These are phyloP conservation scores for Tylopilus vinaceipallidus DNA, from an alignment of 768 basidiomycete genomes.

Conservation along the genomic window DNA sequence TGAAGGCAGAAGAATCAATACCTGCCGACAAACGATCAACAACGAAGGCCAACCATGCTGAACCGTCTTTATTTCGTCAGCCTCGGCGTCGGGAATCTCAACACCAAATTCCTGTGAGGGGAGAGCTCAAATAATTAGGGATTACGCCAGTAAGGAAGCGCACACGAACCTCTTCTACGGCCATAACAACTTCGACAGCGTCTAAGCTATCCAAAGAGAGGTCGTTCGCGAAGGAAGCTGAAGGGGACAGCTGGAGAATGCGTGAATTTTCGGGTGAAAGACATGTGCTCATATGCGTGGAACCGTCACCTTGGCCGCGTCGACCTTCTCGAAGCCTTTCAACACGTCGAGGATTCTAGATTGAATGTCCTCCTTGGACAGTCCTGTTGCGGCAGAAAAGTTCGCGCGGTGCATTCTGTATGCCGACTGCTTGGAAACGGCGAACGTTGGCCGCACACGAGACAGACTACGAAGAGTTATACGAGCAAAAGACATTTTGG, in stretches of 20 bases:
- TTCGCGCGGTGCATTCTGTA: conserved; percentile 32
- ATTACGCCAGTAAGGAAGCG: conserved; percentile 2
- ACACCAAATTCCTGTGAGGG: conserved; percentile 83
- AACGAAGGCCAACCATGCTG: conserved; percentile 67
- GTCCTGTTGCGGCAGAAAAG: conserved; percentile 27
- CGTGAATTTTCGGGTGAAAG: conserved; percentile 27
- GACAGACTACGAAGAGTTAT: conserved; percentile 32
- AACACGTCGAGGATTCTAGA: conserved; percentile 28
- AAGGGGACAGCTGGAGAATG: conserved; percentile 54
- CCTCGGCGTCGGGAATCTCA: conserved; percentile 97
- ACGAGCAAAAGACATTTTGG: conserved; percentile 35
- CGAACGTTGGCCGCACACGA: conserved; percentile 27
- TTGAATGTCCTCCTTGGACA: conserved; percentile 25
- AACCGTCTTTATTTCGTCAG: conserved; percentile 90
- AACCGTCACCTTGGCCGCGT: conserved; percentile 25
- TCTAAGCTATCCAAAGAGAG: conserved; percentile 86
- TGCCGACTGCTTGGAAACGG: conserved; percentile 28
- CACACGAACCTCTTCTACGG: conserved; percentile 80
- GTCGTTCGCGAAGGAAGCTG: conserved; percentile 53
- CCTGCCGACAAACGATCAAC: background rate
- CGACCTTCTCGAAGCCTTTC: conserved; percentile 32
- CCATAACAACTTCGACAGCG: conserved; percentile 98
- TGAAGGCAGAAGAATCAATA: conserved; percentile 11
- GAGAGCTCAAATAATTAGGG: background rate
- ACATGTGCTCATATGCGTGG: background rate